A percentile compares a stretch with the other conserved stretches of the same genome.
Evolutionary conservation across 2,329 filamentous ascomycete species (phyloP).

Genomic region (Colletotrichum paranaense): DNA sequence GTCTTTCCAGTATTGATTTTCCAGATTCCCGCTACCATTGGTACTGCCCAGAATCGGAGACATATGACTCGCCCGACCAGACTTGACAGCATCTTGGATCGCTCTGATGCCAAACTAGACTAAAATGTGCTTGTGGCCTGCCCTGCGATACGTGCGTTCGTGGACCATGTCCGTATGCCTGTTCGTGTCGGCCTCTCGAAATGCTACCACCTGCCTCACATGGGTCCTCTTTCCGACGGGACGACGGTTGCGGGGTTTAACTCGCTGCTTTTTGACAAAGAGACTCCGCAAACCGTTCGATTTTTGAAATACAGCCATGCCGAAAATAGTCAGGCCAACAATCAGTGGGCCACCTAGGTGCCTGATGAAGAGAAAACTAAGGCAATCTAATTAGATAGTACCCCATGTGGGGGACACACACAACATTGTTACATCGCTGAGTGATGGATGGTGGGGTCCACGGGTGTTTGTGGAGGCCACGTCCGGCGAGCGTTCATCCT

Average conservation of each 20-base stretch:
- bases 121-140: not conserved
- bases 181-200: not conserved
- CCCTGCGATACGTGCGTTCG: not conserved
- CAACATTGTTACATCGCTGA: not conserved
- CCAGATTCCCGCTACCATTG: not conserved
- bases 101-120: not conserved
- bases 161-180: not conserved
- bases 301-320: not conserved
- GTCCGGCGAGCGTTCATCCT: not conserved
- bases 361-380: not conserved
- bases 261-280: not conserved
- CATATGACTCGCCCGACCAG: not conserved
- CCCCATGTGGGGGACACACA: constrained; percentile 11
- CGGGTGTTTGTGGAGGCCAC: constrained; percentile 22
- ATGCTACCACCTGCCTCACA: not conserved
- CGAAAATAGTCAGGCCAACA: not conserved
- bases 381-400: not conserved
- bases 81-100: not conserved
- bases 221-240: not conserved
- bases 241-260: not conserved
- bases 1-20: not conserved
- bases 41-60: not conserved
- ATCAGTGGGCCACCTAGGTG: not conserved
- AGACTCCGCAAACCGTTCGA: not conserved
- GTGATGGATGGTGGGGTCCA: constrained; percentile 2